These are phyloP conservation scores for Cutaneotrichosporon sp. DNA, from an alignment of 1,284 basidiomycete genomes.

Conservation along the genomic window DNA sequence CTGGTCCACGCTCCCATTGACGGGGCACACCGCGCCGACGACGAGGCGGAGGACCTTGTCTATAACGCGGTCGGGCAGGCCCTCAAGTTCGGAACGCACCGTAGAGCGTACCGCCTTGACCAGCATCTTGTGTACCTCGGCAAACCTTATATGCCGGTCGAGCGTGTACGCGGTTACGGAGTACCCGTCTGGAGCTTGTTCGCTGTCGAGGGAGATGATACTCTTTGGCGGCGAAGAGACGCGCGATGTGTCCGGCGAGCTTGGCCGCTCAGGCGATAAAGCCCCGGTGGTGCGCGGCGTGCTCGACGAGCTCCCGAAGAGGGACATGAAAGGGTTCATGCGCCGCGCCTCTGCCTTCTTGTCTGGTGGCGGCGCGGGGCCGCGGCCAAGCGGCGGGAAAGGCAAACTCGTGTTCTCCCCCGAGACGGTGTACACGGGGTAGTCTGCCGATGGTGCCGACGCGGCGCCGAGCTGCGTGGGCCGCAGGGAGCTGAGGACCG, in stretches of 20 bases:
- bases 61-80: constrained; percentile 59
- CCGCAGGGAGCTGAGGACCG: constrained; percentile 31
- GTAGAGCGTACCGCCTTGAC: constrained; percentile 58
- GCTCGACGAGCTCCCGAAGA: constrained; percentile 30
- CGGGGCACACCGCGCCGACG: constrained; percentile 23
- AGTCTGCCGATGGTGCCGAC: constrained; percentile 30
- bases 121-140: constrained; percentile 58
- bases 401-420: constrained; percentile 57
- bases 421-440: constrained; percentile 56
- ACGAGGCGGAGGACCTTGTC: constrained; percentile 55
- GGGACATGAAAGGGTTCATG: constrained; percentile 44
- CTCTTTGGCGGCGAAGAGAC: constrained; percentile 30
- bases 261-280: constrained; percentile 45
- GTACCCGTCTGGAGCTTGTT: constrained; percentile 31
- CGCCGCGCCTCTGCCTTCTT: constrained; percentile 26
- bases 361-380: constrained; percentile 11
- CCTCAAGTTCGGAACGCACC: constrained; percentile 54
- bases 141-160: constrained; percentile 35
- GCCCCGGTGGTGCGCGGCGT: background rate
- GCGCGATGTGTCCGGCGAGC: constrained; percentile 9
- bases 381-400: constrained; percentile 55
- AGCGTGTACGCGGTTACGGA: constrained; percentile 43
- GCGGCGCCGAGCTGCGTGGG: constrained; percentile 29
- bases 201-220: constrained; percentile 28
- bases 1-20: constrained; percentile 14